Conservation (phyloP, 1,139 yeast species). For the Candida neerlandica region DNA sequence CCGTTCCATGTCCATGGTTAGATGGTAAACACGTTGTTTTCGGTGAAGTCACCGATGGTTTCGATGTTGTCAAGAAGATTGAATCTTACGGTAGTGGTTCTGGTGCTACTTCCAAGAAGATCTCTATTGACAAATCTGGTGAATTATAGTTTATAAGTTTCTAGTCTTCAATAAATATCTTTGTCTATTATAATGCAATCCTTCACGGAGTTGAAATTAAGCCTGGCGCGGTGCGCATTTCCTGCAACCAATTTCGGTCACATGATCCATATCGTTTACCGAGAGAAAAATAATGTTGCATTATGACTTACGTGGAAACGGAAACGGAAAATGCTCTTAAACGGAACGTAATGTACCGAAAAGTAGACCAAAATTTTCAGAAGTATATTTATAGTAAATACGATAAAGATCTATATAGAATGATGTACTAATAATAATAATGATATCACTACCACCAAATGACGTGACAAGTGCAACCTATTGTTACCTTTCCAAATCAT, state of each 20-base stretch:
- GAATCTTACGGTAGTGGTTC: conserved; percentile 46
- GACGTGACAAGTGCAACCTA: background rate
- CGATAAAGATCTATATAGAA: background rate
- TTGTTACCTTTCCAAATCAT: conserved; percentile 5
- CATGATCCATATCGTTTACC: no score
- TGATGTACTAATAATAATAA: background rate
- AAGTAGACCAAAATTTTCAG: no score
- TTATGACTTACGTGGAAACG: no score
- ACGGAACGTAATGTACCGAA: no score
- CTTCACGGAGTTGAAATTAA: background rate
- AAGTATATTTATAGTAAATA: background rate
- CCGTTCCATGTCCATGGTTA: conserved; percentile 47
- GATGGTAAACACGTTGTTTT: conserved; percentile 47
- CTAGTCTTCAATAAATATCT: background rate
- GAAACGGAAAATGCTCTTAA: no score
- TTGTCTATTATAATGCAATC: background rate
- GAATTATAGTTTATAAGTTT: conserved; percentile 51
- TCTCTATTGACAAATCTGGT: conserved; percentile 84
- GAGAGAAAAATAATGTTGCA: no score
- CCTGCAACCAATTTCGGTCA: no score
- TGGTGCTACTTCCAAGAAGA: conserved; percentile 80
- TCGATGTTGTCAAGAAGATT: conserved; percentile 40
- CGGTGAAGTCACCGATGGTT: conserved; percentile 45
- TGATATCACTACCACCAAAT: no score
- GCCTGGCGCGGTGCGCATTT: no score